Evolutionary conservation across 2,329 filamentous ascomycete genomes (phyloP), one percentile per base, ranked within the genome.

Genomic region (Alternaria hordeiaustralica): DNA sequence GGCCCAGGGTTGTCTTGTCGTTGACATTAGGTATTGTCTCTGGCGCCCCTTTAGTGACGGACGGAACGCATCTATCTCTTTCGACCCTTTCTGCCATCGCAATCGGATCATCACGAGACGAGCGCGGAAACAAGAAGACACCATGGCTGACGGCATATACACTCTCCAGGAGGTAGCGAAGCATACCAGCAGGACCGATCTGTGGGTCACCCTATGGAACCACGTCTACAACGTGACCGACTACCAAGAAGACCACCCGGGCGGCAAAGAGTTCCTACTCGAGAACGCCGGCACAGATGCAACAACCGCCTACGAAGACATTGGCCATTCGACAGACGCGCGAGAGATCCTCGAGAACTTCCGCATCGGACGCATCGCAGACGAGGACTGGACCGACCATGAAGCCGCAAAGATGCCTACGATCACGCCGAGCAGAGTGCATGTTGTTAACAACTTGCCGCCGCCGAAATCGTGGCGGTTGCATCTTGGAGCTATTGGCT

Each of bases 241-340:
- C 45, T 90, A 89, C 66, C 65, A 87, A 2, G 78, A 85, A 30
- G 87, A 90, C 59, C 89, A 90, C 65, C 88, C 88, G 2, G 74
- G 74, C 12, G 82, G 82, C 13, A 72, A 73, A 23, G 82, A 83
- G 8, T 75, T 81, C 13, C 71, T 84, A 1, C 54, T 79, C 18
- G 81, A 84, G 26, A 71, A 79, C 30, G 82, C 80, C 26, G 82
- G 82, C n/a, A 73, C 72, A 33, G 82, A 84, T 64, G 82, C 80
- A 1, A 83, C 82, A 0, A 74, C 66, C 9, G 81, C 77, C 5
- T 84, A 81, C 64, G 80, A 84, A 18, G 80, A 83, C 33, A 78
- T 81, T 30, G 81, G 83, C 6, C 83, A 85, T 66, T 83, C 82
- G 2, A 82, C 83, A 49, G 82, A 84, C 64, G 82, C 83, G 1